Percentiles rank a stretch among this genome's conserved stretches.
phyloP scores from a whole-genome alignment of 495 filamentous ascomycete species.

The Penicillium coffeae region DNA sequence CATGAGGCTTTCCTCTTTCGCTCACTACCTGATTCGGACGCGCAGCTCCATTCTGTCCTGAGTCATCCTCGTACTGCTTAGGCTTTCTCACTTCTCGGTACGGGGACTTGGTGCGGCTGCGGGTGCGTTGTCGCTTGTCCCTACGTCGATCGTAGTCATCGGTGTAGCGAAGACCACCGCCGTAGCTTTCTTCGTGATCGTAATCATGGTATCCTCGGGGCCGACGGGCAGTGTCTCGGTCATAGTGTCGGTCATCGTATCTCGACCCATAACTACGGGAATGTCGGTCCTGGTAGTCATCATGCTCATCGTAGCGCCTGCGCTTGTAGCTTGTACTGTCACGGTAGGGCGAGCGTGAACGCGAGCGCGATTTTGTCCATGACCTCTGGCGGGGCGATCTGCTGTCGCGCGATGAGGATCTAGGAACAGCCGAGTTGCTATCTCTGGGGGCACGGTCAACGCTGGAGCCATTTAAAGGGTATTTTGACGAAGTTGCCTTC shows the following conservation, averaged over 20 bases:
- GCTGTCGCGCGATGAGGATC: slow-evolving; percentile 42
- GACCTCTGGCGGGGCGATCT: slow-evolving; percentile 43
- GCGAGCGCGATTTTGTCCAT: slow-evolving; percentile 33
- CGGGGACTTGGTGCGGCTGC: slow-evolving; percentile 61
- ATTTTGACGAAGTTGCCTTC: slow-evolving; percentile 74
- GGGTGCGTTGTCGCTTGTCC: slow-evolving; percentile 63
- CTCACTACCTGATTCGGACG: slow-evolving; percentile 62
- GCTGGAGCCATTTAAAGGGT: slow-evolving; percentile 68
- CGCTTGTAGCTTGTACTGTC: slow-evolving; percentile 63
- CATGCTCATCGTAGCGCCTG: slow-evolving; percentile 60
- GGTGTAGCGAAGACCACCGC: slow-evolving; percentile 45
- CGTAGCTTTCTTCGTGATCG: slow-evolving; percentile 54
- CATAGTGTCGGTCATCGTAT: slow-evolving; percentile 33
- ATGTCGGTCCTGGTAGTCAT: slow-evolving; percentile 42
- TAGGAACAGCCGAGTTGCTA: slow-evolving; percentile 45
- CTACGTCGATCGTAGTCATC: slow-evolving; percentile 56
- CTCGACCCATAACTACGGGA: slow-evolving; percentile 39
- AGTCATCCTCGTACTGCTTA: slow-evolving; percentile 43
- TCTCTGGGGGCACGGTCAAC: slow-evolving; percentile 71
- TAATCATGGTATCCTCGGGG: slow-evolving; percentile 59
- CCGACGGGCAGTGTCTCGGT: slow-evolving; percentile 24
- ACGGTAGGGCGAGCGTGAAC: slow-evolving; percentile 41
- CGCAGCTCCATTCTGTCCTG: slow-evolving; percentile 27
- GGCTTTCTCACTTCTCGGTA: slow-evolving; percentile 41
- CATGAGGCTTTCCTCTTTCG: slow-evolving; percentile 57